Evolutionary conservation across 2,329 filamentous ascomycete species (phyloP).

Genomic region (Penicillium nordicum): DNA sequence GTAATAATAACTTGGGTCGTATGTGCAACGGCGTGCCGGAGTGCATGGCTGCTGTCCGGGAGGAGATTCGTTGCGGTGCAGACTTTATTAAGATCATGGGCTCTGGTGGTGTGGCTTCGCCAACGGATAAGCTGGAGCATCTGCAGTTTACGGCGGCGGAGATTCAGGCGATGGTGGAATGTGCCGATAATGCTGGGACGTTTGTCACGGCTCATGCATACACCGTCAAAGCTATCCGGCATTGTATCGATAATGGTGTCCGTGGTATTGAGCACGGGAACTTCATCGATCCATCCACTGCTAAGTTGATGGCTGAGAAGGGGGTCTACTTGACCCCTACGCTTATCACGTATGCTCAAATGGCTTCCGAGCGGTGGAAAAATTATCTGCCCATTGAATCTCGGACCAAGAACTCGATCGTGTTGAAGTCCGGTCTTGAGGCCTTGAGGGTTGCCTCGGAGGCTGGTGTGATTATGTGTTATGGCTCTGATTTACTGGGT

Average conservation of each 20-base stretch:
- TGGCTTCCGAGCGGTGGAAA: conserved; percentile 43
- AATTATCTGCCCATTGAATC: conserved; percentile 33
- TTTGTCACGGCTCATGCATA: conserved; percentile 59
- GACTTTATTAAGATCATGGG: conserved; percentile 62
- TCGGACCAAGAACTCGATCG: conserved; percentile 48
- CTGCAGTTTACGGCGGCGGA: conserved; percentile 56
- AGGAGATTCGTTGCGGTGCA: conserved; percentile 54
- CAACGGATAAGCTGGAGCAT: conserved; percentile 52
- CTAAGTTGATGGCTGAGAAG: conserved; percentile 49
- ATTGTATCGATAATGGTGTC: conserved; percentile 54
- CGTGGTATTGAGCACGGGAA: conserved; percentile 55
- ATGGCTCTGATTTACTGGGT: conserved; percentile 54
- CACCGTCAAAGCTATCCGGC: conserved; percentile 52
- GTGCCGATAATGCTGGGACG: conserved; percentile 49
- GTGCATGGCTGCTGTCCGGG: conserved; percentile 51
- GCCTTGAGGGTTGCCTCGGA: conserved; percentile 49
- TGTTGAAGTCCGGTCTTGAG: conserved; percentile 47
- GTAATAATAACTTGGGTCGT: conserved; percentile 32
- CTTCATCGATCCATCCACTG: conserved; percentile 42
- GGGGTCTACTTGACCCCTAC: conserved; percentile 53
- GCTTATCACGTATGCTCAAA: conserved; percentile 50
- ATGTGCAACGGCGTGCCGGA: conserved; percentile 55
- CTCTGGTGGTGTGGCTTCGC: conserved; percentile 55
- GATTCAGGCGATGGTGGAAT: conserved; percentile 51
- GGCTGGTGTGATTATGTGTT: conserved; percentile 55